Conservation (phyloP, 768 basidiomycete species). For the Lentinula guzmanii region DNA sequence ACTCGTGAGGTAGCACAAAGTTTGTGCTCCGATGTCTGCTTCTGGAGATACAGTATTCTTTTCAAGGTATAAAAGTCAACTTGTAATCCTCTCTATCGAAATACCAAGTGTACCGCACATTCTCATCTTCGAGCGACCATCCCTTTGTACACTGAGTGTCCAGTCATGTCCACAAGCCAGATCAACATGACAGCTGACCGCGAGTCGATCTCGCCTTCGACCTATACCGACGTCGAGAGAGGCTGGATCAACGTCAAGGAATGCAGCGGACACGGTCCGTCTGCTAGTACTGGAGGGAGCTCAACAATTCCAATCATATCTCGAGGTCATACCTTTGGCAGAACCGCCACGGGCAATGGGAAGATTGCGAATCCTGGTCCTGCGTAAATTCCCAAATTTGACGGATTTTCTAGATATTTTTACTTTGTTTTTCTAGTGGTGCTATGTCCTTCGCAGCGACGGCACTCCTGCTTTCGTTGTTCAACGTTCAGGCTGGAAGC, state of each 20-base stretch:
- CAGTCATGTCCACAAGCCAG: conserved; percentile 2
- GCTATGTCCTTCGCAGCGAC: conserved; percentile 50
- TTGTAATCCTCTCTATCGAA: neutral
- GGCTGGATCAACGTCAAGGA: conserved; percentile 7
- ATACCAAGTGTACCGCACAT: neutral
- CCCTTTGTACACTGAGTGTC: neutral
- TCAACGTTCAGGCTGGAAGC: conserved; percentile 48
- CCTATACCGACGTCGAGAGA: conserved; percentile 8
- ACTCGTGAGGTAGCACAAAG: no score
- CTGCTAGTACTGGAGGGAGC: neutral
- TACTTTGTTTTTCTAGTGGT: conserved; percentile 16
- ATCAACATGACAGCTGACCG: neutral
- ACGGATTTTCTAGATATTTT: neutral
- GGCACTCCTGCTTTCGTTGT: conserved; percentile 65
- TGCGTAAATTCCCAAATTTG: conserved; percentile 17
- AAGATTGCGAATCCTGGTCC: conserved; percentile 27
- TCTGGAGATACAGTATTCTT: neutral
- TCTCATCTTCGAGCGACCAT: neutral
- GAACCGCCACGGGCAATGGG: conserved; percentile 8
- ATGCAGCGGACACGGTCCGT: neutral
- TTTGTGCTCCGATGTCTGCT: neutral
- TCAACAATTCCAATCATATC: neutral
- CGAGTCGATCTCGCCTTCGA: conserved; percentile 2
- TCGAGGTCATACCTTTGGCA: neutral
- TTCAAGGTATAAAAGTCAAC: neutral